Evolutionary conservation across 1,139 yeast genomes (phyloP).

Genomic region (Pneumocystis wakefieldiae): DNA sequence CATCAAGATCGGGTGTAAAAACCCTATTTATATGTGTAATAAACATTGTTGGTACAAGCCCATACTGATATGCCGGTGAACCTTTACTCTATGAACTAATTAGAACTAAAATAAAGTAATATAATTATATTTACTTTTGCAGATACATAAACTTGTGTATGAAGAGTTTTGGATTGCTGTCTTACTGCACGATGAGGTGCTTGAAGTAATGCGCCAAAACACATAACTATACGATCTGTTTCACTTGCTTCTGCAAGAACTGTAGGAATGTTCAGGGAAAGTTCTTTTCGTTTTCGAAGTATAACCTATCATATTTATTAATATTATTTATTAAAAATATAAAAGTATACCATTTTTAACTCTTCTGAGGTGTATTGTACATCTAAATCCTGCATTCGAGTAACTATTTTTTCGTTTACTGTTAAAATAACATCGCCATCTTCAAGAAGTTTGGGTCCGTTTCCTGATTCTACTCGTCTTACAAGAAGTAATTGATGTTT

Average conservation of each 20-base stretch:
- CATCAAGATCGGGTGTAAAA: slow-evolving; percentile 52
- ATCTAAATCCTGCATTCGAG: slow-evolving; percentile 51
- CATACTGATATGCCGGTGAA: slow-evolving; percentile 75
- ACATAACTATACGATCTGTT: slow-evolving; percentile 53
- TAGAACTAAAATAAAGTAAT: background rate
- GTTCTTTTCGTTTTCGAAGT: slow-evolving; percentile 43
- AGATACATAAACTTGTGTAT: slow-evolving; percentile 71
- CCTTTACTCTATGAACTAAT: slow-evolving; percentile 38
- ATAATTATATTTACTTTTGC: slow-evolving; percentile 21
- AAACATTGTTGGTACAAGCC: slow-evolving; percentile 65
- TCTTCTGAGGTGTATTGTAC: slow-evolving; percentile 33
- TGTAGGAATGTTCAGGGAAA: slow-evolving; percentile 50
- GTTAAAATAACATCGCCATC: slow-evolving; percentile 62
- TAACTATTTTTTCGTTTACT: slow-evolving; percentile 48
- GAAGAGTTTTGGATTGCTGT: slow-evolving; percentile 61
- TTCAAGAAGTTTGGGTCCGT: slow-evolving; percentile 33
- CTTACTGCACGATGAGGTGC: slow-evolving; percentile 56
- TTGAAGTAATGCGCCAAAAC: slow-evolving; percentile 69
- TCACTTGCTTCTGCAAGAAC: slow-evolving; percentile 40
- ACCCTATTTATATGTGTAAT: slow-evolving; percentile 77
- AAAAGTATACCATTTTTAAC: slow-evolving; percentile 31
- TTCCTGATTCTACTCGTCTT: slow-evolving; percentile 46
- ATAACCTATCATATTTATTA: slow-evolving; percentile 23
- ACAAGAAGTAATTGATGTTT: slow-evolving; percentile 62
- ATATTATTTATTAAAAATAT: background rate